These are phyloP conservation scores for Neurospora hispaniola DNA, from an alignment of 495 filamentous ascomycete genomes.

Conservation along the genomic window DNA sequence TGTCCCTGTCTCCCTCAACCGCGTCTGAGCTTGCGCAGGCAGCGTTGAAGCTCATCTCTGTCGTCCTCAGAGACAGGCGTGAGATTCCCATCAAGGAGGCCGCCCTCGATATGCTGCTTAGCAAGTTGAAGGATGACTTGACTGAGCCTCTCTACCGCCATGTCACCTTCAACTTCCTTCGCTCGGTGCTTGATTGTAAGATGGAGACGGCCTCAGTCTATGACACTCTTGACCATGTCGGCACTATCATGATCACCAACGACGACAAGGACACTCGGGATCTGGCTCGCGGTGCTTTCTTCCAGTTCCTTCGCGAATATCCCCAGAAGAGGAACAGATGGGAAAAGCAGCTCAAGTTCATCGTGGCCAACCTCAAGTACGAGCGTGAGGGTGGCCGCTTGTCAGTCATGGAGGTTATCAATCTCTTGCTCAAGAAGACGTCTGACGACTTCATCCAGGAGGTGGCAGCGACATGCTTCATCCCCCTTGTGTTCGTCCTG, in stretches of 20 bases:
- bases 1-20: constrained; percentile 53
- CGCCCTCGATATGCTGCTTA: constrained; percentile 73
- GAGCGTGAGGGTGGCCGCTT: constrained; percentile 76
- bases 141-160: constrained; percentile 87
- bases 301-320: constrained; percentile 91
- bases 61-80: constrained; percentile 72
- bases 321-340: constrained; percentile 81
- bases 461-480: constrained; percentile 68
- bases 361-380: constrained; percentile 85
- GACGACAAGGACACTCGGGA: constrained; percentile 78
- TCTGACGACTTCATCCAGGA: constrained; percentile 72
- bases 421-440: constrained; percentile 73
- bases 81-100: constrained; percentile 66
- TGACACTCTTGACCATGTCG: constrained; percentile 77
- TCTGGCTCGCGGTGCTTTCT: constrained; percentile 75
- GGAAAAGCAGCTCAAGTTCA: constrained; percentile 78
- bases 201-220: constrained; percentile 81
- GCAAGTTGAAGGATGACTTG: constrained; percentile 75
- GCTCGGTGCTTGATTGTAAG: constrained; percentile 72
- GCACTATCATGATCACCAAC: constrained; percentile 93
- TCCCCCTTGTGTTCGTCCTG: constrained; percentile 74
- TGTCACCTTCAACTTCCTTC: constrained; percentile 85
- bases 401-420: constrained; percentile 81
- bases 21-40: constrained; percentile 74
- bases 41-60: constrained; percentile 74